These are phyloP conservation scores for Triglochin maritima DNA, from an alignment of 106 monocot species.

Conservation along the genomic window DNA sequence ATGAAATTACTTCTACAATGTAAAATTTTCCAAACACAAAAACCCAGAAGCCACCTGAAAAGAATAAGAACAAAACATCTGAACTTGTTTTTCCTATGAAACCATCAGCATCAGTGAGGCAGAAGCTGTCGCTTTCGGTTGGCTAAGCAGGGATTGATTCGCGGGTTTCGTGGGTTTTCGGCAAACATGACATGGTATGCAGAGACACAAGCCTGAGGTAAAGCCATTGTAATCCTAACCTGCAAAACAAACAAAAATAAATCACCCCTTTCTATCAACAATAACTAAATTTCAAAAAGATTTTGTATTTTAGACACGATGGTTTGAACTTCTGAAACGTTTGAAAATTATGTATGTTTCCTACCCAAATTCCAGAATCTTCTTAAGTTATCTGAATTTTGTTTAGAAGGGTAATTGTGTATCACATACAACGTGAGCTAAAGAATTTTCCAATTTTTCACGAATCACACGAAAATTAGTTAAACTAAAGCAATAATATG, in stretches of 20 bases:
- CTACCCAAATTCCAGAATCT: background rate
- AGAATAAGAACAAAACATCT: too few species aligned
- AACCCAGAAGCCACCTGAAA: too few species aligned
- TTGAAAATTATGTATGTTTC: background rate
- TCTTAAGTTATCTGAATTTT: background rate
- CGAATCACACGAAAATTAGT: too few species aligned
- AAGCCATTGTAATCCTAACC: conserved; percentile 14
- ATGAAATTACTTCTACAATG: too few species aligned
- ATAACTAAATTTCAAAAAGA: background rate
- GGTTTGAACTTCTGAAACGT: background rate
- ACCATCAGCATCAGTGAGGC: too few species aligned
- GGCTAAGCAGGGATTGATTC: background rate
- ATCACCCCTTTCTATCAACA: background rate
- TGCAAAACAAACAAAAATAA: background rate
- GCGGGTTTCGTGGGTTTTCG: conserved; percentile 5
- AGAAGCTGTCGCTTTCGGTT: background rate
- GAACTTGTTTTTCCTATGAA: too few species aligned
- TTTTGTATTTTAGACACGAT: too few species aligned
- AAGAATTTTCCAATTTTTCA: too few species aligned
- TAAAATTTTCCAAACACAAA: too few species aligned
- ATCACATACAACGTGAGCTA: too few species aligned
- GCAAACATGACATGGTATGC: conserved; percentile 17
- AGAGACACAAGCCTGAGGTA: conserved; percentile 21
- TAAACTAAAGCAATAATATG: too few species aligned
- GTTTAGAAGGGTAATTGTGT: background rate